phyloP scores from a whole-genome alignment of 441 rosid species.

The Euphorbia celastroides region DNA sequence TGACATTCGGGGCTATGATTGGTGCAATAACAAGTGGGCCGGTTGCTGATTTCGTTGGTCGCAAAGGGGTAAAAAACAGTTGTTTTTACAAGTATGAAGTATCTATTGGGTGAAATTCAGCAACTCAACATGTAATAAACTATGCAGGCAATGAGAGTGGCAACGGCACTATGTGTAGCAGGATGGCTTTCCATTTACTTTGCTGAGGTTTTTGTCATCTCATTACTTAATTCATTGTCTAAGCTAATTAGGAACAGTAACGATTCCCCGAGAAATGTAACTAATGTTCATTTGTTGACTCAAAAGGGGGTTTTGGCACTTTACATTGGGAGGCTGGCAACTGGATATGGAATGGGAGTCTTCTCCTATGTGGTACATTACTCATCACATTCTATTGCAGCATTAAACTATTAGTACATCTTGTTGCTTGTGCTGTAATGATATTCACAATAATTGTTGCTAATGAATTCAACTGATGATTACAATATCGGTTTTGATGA shows the following conservation, averaged over 20 bases:
- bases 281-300: slow-evolving; percentile 16
- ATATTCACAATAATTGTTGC: slow-evolving; percentile 3
- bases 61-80: slow-evolving; percentile 65
- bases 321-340: slow-evolving; percentile 79
- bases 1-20: slow-evolving; percentile 94
- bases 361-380: slow-evolving; percentile 84
- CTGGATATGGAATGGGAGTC: slow-evolving; percentile 95
- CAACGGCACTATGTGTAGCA: slow-evolving; percentile 52
- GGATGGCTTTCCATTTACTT: slow-evolving; percentile 95
- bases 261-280: slow-evolving; percentile 9
- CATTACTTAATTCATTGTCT: background rate
- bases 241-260: slow-evolving; percentile 8
- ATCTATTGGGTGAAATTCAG: background rate
- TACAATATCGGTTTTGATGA: slow-evolving; percentile 13
- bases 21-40: slow-evolving; percentile 91
- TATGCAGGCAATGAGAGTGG: slow-evolving; percentile 80
- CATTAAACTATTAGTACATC: background rate
- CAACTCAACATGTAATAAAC: background rate
- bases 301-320: slow-evolving; percentile 56
- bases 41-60: slow-evolving; percentile 71
- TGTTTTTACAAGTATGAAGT: background rate
- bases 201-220: slow-evolving; percentile 51
- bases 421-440: background rate
- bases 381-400: slow-evolving; percentile 6
- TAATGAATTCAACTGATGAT: slow-evolving; percentile 22